Percentiles rank a stretch among this genome's conserved stretches.
Conservation (phyloP, 2,329 filamentous ascomycete species). For the Colletotrichum sp. region DNA sequence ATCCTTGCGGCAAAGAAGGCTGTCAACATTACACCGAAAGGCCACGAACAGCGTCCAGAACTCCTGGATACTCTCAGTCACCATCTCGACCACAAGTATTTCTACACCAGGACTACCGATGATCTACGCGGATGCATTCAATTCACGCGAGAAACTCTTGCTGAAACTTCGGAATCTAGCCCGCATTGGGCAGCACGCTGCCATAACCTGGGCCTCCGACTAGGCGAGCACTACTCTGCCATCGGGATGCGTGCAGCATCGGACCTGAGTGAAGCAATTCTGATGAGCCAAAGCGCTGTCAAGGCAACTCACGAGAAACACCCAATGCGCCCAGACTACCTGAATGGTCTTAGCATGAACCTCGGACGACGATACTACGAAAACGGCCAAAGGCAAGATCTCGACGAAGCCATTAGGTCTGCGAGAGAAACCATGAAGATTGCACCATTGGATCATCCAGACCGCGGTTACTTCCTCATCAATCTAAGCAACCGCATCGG, state of each 20-base stretch:
- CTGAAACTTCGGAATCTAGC: neutral
- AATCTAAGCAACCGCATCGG: neutral
- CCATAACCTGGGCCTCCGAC: neutral
- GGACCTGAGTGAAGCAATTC: neutral
- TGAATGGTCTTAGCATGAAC: neutral
- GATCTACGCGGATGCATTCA: neutral
- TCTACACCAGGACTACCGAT: neutral
- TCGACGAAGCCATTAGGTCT: neutral
- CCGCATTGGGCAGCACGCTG: neutral
- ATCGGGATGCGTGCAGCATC: neutral
- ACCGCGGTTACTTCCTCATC: neutral
- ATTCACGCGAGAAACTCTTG: neutral
- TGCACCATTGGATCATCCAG: neutral
- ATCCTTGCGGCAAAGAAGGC: neutral
- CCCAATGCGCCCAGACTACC: neutral
- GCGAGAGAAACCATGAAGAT: neutral
- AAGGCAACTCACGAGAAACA: neutral
- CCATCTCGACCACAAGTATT: neutral
- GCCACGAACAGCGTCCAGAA: neutral
- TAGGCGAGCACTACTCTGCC: neutral
- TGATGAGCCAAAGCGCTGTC: neutral
- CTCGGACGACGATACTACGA: neutral
- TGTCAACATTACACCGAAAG: neutral
- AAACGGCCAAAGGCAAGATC: fast-evolving
- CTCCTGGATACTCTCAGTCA: neutral